Base-by-base conservation (phyloP, 2,329 filamentous ascomycete species). In the Ophiostoma perfectum region DNA sequence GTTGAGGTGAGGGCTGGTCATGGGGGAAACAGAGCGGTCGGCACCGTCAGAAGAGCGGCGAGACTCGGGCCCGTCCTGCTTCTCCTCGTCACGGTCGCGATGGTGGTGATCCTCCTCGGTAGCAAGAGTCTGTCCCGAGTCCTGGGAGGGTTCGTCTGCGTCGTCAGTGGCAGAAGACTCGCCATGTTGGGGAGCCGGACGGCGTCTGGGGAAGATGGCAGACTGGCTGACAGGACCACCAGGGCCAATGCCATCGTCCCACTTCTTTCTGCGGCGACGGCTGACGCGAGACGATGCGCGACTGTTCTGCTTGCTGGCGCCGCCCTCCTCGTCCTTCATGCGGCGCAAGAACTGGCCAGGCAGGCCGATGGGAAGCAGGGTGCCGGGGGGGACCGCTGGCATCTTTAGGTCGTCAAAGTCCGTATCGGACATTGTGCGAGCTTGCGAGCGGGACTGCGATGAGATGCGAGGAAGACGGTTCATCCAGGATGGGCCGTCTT, bases 401-500 rank as follows among this genome's bases (percentile, higher is more conserved):
- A 82, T 78, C 73, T 86, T 87, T n/a, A 85, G 78, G 27, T 90
- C 88, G 16, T 89, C 84, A 7, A 81, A 82, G n/a, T 92, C 90
- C 0, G 87, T 84, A 71, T 93, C 90, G 0, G 93, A 96, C 85
- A 93, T 90, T 41, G 88, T 90, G 76, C 90, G 91, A 4, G 93
- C 92, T 74, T 94, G 88, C 0, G 95, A 97, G 72, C 92, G 90
- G 45, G 87, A 89, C 70, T 83, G 83, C 0, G 87, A 85, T 65
- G 86, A 82, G 72, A 89, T 84, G 76, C 89, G 78, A 5, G 95
- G 95, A 60, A 99, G 82, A 67, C 95, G 86, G 73, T 96, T 95
- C 91, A 98, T 96, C 95, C 95, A 99, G 1, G 88, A 88, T 2
- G 93, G 91, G 0, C 93, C 92, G 47, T 96, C 92, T 68, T 97